Percentiles rank a stretch among this genome's conserved stretches.
phyloP scores from a whole-genome alignment of 768 basidiomycete genomes.

The Pholiota microspora region DNA sequence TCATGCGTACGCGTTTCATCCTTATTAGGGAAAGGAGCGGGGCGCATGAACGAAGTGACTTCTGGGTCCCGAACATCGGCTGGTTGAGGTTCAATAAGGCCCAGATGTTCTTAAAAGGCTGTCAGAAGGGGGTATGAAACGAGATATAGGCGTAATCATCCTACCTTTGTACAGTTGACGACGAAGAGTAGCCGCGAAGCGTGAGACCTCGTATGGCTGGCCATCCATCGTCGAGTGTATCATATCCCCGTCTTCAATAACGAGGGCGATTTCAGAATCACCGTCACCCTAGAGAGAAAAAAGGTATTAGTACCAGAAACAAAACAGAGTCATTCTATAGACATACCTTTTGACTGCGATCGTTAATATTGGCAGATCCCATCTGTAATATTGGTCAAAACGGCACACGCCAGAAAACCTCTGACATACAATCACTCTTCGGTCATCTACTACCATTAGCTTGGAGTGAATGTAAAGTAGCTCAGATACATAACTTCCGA shows the following conservation, averaged over 20 bases:
- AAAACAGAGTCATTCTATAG: neutral
- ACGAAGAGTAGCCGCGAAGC: conserved; percentile 83
- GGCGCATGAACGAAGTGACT: conserved; percentile 68
- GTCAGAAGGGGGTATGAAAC: too few species aligned
- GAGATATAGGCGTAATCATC: too few species aligned
- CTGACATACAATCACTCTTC: conserved; percentile 74
- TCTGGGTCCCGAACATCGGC: conserved; percentile 31
- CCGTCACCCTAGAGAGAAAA: conserved; percentile 66
- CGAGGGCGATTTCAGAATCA: conserved; percentile 91
- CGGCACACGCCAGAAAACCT: neutral
- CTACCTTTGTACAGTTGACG: conserved; percentile 80
- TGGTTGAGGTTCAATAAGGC: conserved; percentile 76
- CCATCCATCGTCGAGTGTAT: conserved; percentile 80
- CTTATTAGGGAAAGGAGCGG: conserved; percentile 68
- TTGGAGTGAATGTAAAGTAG: conserved; percentile 83
- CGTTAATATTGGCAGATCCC: conserved; percentile 93
- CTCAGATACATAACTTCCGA: conserved; percentile 81
- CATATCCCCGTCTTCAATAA: conserved; percentile 86
- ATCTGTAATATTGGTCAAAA: conserved; percentile 45
- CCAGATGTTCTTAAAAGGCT: conserved; percentile 68
- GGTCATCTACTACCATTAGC: conserved; percentile 94
- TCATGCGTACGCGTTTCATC: conserved; percentile 60
- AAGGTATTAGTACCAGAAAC: neutral
- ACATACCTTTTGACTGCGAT: conserved; percentile 73
- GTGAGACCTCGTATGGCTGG: conserved; percentile 62